Base-by-base conservation (phyloP, 2,329 filamentous ascomycete genomes). In the Pezizomycotina sp. region DNA sequence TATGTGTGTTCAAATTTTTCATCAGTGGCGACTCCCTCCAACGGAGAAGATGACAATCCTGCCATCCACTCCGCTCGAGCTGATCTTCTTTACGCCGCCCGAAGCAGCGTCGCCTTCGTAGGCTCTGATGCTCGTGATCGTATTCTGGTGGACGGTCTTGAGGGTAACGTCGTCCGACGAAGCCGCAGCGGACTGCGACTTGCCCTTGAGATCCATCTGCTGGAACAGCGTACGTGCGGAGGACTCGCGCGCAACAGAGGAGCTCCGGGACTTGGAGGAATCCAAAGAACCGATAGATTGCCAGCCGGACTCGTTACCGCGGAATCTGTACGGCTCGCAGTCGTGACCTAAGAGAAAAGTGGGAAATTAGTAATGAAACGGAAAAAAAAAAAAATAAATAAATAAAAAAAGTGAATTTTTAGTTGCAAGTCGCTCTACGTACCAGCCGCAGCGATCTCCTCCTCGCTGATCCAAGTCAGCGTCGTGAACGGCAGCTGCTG, bases 191-290 rank as follows among this genome's bases (percentile, higher is more conserved):
- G 29, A 36, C 8, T 32, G 38, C 37, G 67, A 64, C 61, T 92
- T 92, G 45, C 89, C 89, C 67, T 89, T 92, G 48, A 98, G 67
- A 59, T 98, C 89, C 89, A 98, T 95, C 63, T 93, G 84, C 53
- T 74, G 73, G 63, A 98, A 98, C 82, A 95, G 92, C 60, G 95
- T 92, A 57, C 93, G 64, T 15, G 89, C 89, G 47, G 79, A 89
- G 58, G 95, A 89, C 12, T 44, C 41, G 32, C 41, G 32, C 27
- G 41, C 41, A 28, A 44, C 38, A 7, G 41, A 44, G 6, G 41
- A 44, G 5, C 36, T 40, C 27, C 41, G 41, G 27, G 41, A 44
- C 32, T 44, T 44, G 5, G 41, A 44, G 31, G 64, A 63, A 61
- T 93, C 84, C 43, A 95, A 62, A 3, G 80, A 77, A 20, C 83